phyloP scores from a whole-genome alignment of 2,329 filamentous ascomycete genomes.

The Dryadomyces sulphureus region DNA sequence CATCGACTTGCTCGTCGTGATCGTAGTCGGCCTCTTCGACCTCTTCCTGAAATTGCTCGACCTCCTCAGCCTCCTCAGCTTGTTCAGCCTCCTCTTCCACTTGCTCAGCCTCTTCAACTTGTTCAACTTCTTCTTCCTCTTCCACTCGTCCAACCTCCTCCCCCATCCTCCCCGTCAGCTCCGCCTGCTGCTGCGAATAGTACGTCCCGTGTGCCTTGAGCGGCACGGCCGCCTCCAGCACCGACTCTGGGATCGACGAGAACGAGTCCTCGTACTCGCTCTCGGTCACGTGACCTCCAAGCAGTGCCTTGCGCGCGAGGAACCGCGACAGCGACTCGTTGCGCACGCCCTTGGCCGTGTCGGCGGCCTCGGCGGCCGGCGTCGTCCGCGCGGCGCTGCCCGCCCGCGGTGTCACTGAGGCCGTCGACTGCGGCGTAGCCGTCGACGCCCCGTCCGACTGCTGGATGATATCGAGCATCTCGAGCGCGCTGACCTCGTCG shows the following conservation, averaged over 20 bases:
- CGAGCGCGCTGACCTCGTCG: neutral
- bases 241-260: conserved; percentile 37
- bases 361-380: too few relatives aligned
- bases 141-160: neutral
- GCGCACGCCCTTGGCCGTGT: too few relatives aligned
- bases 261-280: conserved; percentile 37
- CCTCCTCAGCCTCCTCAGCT: conserved; percentile 4
- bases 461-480: conserved; percentile 8
- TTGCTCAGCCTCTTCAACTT: neutral
- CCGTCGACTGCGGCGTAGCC: too few relatives aligned
- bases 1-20: too few relatives aligned
- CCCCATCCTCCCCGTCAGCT: conserved; percentile 5
- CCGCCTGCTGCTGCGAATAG: conserved; percentile 8
- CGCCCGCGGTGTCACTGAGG: too few relatives aligned
- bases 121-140: neutral
- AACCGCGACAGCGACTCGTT: too few relatives aligned
- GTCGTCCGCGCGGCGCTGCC: too few relatives aligned
- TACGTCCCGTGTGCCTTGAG: conserved; percentile 12
- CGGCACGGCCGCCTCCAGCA: conserved; percentile 33
- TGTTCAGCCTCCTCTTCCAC: neutral
- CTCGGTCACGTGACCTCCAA: neutral
- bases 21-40: neutral
- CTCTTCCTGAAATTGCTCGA: neutral
- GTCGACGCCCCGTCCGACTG: conserved; percentile 1
- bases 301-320: conserved; percentile 8